These are phyloP conservation scores for Candida oleophila DNA, from an alignment of 805 yeast species.

Conservation along the genomic window DNA sequence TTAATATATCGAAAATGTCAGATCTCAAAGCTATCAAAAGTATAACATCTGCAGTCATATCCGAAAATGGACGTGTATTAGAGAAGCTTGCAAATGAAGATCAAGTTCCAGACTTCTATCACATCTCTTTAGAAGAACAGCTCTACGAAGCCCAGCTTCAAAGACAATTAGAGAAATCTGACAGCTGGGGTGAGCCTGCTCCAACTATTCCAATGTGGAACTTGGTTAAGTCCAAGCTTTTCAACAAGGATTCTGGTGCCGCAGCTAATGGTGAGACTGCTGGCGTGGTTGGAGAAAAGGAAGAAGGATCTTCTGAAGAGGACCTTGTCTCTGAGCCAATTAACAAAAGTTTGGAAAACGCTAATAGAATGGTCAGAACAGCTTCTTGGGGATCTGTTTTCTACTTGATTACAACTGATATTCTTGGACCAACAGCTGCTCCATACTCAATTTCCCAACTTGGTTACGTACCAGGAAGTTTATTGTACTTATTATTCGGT, in stretches of 20 bases:
- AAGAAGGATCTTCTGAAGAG: neutral
- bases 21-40: conserved; percentile 8
- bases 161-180: conserved; percentile 7
- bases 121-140: conserved; percentile 7
- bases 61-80: conserved; percentile 5
- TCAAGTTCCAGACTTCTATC: conserved; percentile 1
- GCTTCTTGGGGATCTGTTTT: conserved; percentile 30
- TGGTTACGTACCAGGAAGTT: conserved; percentile 46
- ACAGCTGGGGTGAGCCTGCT: conserved; percentile 7
- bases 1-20: conserved; percentile 2
- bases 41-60: conserved; percentile 5
- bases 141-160: conserved; percentile 8
- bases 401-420: conserved; percentile 48
- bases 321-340: neutral
- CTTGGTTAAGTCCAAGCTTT: neutral
- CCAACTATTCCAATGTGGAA: conserved; percentile 6
- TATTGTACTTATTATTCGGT: conserved; percentile 42
- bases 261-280: no score
- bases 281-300: conserved; percentile 4
- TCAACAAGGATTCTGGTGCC: neutral
- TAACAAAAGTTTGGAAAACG: conserved; percentile 6
- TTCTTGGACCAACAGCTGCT: conserved; percentile 46
- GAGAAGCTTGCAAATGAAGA: conserved; percentile 6
- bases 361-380: conserved; percentile 9
- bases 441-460: conserved; percentile 45